Base-by-base conservation (phyloP, 2,329 filamentous ascomycete species). In the Alternaria arbusti region DNA sequence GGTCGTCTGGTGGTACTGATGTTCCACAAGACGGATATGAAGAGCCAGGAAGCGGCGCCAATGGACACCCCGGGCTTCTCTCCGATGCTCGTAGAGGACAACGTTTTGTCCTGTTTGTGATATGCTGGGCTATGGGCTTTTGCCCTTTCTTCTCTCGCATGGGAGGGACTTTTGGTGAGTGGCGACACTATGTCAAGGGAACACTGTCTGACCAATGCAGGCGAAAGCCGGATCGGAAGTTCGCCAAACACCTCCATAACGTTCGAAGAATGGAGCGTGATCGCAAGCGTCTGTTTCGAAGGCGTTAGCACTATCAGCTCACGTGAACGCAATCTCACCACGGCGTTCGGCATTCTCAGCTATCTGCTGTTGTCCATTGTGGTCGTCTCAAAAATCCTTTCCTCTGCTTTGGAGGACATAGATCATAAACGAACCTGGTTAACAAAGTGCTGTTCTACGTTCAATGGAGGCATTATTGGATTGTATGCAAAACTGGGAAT, bases 131-230 rank as follows among this genome's bases (percentile, higher is more conserved):
- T 7, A 30, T 69, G 15, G 64, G 61, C 2, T 63, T 73, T 26
- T 72, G 64, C 57, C 64, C 71, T 1, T 72, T 74, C 40, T 61
- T 70, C 13, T 67, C 61, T 26, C 66, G 64, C 5, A 70, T 68
- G 62, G 57, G 60, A 44, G 66, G 57, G 3, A 67, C 62, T 8
- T 69, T 65, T 28, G 65, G 69, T 65, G 57, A 52, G 49, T 23
- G 6, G 49, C 8, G 17, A 22, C 11, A 36, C 45, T 46, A n/a
- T 22, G 11, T 15, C 6, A 4, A 28, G 1, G 17, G 6, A 23
- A 7, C 3, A 22, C 30, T 2, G n/a, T 2, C 26, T 52, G 4
- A 52, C 10, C 17, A 13, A 11, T 36, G 25, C 43, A 68, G 66
- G 57, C 10, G 12, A 51, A 47, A 62, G 63, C 17, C 59, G 55